Conservation (phyloP, 2,329 filamentous ascomycete species). For the Talaromyces verruculosus region DNA sequence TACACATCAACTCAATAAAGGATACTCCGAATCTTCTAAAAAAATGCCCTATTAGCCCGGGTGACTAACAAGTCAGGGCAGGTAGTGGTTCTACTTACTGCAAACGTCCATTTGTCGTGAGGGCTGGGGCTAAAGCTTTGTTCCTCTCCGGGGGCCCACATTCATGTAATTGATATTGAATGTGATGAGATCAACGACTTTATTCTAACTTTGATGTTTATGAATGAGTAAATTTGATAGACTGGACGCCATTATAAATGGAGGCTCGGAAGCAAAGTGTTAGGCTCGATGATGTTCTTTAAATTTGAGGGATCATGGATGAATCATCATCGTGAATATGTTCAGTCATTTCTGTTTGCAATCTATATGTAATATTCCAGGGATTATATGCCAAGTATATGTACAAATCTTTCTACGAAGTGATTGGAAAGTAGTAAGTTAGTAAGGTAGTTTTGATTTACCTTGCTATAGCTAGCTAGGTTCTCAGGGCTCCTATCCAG, state of each 20-base stretch:
- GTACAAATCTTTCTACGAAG: neutral
- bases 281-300: neutral
- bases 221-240: neutral
- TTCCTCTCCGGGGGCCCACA: neutral
- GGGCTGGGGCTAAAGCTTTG: neutral
- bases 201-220: neutral
- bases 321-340: neutral
- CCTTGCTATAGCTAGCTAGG: neutral
- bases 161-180: neutral
- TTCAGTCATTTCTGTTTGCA: neutral
- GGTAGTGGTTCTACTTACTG: neutral
- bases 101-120: neutral
- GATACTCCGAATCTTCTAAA: neutral
- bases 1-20: neutral
- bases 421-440: neutral
- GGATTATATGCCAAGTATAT: neutral
- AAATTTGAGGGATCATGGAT: neutral
- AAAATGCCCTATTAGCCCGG: neutral
- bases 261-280: neutral
- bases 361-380: neutral
- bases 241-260: neutral
- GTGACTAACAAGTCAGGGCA: neutral
- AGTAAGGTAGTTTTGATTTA: neutral
- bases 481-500: neutral
- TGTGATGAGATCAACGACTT: constrained; percentile 4